Conservation (phyloP, 139 green algal genomes). For the Coelastrella sp. region DNA sequence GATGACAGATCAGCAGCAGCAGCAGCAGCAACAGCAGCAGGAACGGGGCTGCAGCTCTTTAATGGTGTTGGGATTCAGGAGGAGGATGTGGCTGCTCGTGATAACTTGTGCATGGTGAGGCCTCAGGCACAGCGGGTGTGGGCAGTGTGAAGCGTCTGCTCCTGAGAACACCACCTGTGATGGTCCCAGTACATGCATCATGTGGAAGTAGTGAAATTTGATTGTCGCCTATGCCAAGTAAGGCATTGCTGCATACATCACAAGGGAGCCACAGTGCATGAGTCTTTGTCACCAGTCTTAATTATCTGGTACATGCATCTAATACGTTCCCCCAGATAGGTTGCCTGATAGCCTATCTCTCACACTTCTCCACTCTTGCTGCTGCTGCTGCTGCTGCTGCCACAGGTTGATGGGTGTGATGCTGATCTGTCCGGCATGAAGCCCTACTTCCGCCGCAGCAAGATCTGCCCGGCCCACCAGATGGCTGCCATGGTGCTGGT, state of each 20-base stretch:
- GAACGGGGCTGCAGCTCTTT: not conserved
- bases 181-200: not conserved
- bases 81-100: not conserved
- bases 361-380: not conserved
- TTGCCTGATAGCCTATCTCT: not conserved
- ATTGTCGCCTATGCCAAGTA: too few relatives aligned
- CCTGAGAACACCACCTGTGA: not conserved
- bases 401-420: conserved; percentile 40
- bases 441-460: conserved; percentile 33
- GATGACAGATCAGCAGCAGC: not conserved
- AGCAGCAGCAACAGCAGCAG: not conserved
- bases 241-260: too few relatives aligned
- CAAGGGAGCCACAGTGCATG: not conserved
- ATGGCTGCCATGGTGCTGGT: not conserved
- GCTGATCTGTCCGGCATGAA: conserved; percentile 17
- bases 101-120: conserved; percentile 25
- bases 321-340: not conserved
- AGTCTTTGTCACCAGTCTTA: not conserved
- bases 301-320: not conserved
- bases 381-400: not conserved
- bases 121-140: not conserved
- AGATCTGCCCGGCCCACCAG: conserved; percentile 31
- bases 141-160: not conserved
- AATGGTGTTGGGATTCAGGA: not conserved
- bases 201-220: too few relatives aligned